Base-by-base conservation (phyloP, 1,284 basidiomycete genomes). In the Gymnopus androsaceus region DNA sequence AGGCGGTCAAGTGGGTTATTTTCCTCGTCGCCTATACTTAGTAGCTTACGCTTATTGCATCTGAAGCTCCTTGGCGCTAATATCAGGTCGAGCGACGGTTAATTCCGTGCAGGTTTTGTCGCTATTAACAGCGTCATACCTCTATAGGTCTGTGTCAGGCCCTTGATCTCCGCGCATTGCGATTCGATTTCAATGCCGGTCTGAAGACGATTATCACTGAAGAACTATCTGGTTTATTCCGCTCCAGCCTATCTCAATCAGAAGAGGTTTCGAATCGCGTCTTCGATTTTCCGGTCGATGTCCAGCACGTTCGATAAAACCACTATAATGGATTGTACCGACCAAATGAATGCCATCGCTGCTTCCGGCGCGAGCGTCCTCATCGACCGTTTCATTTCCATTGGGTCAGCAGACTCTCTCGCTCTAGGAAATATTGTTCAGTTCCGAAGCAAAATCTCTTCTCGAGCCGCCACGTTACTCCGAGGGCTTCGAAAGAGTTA, bases 121-220 rank as follows among this genome's bases (percentile, higher is more conserved):
- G 8, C 77, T 92, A 61, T 72, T 93, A 48, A 82, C 81, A 5
- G 81, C 91, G 5, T n/a, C n/a, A 85, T 87, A 6, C 92, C 91
- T 67, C 76, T 94, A 31, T 90, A 89, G 66, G 72, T 82, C 51
- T 78, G 90, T 48, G 92, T 70, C 91, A 93, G 77, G 91, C 91
- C 21, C 75, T 92, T 55, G 92, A 94, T 66, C 76, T 91, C 44
- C 85, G 91, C 38, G 83, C 89, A 3, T 65, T 91, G 58, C 86
- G 90, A 65, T 66, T 72, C 57, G 84, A 88, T 60, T 84, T 92
- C 73, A 69, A 77, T 42, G 70, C 69, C 69, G 87, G 12, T 42
- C 28, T 15, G 64, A 75, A 55, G 65, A 27, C 41, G 33, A 81
- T 88, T 60, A 71, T 81, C 31, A 66, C 70, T 8, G 78, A 83